Evolutionary conservation across 108 stramenopile genomes (phyloP).

Genomic region (Nitzschia palea): DNA sequence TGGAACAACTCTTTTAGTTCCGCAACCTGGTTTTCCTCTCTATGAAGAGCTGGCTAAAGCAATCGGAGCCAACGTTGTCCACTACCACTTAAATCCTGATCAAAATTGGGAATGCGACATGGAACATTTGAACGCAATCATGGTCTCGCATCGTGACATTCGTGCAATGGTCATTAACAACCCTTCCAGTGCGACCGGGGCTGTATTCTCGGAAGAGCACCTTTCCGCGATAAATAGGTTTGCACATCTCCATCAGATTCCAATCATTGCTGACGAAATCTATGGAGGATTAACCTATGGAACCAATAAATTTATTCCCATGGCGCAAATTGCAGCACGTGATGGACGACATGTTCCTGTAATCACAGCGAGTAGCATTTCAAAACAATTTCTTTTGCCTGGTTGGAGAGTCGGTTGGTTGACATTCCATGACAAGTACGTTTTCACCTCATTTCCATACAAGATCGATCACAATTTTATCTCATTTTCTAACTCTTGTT

Average conservation of each 20-base stretch:
- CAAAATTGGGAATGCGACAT: slow-evolving; percentile 87
- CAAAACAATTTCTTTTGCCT: slow-evolving; percentile 93
- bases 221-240: slow-evolving; percentile 58
- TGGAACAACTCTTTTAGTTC: slow-evolving; percentile 79
- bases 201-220: slow-evolving; percentile 80
- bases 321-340: slow-evolving; percentile 64
- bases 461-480: background rate
- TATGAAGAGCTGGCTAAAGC: slow-evolving; percentile 90
- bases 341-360: slow-evolving; percentile 77
- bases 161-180: slow-evolving; percentile 91
- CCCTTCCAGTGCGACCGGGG: slow-evolving; percentile 93
- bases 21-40: slow-evolving; percentile 89
- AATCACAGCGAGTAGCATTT: slow-evolving; percentile 84
- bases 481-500: slow-evolving; percentile 5
- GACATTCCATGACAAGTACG: slow-evolving; percentile 78
- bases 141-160: slow-evolving; percentile 17
- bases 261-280: slow-evolving; percentile 92
- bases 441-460: background rate
- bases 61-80: slow-evolving; percentile 72
- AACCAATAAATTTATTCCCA: slow-evolving; percentile 54
- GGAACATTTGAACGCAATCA: slow-evolving; percentile 65
- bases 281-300: slow-evolving; percentile 88
- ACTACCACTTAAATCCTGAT: slow-evolving; percentile 78
- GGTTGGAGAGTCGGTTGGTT: slow-evolving; percentile 93
- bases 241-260: slow-evolving; percentile 63